These are phyloP conservation scores for Ustilago cynodontis DNA, from an alignment of 1,284 basidiomycete species.

Conservation along the genomic window DNA sequence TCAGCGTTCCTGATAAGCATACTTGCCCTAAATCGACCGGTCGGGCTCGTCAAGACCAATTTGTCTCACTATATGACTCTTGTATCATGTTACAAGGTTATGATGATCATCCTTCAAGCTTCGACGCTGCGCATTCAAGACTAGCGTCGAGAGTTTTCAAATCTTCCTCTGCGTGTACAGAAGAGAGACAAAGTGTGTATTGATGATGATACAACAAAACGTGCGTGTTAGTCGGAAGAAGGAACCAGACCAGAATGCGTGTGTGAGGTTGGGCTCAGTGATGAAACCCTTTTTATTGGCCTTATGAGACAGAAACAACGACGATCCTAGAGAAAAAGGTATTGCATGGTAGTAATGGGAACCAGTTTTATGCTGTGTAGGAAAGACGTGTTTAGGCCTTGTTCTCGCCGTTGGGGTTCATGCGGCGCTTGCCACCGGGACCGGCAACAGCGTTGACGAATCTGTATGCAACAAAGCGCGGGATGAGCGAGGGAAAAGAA, in stretches of 20 bases:
- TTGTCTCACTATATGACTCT: too few relatives aligned
- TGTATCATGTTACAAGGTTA: too few relatives aligned
- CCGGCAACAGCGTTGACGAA: constrained; percentile 94
- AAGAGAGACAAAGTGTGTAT: constrained; percentile 5
- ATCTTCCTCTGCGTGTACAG: not conserved
- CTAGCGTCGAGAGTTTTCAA: not conserved
- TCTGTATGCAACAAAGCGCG: constrained; percentile 71
- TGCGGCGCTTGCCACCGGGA: constrained; percentile 92
- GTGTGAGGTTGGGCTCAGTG: constrained; percentile 2
- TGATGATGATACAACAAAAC: constrained; percentile 22
- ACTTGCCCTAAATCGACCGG: too few relatives aligned
- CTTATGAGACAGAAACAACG: constrained; percentile 7
- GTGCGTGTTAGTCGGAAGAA: constrained; percentile 6
- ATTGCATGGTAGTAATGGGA: constrained; percentile 1
- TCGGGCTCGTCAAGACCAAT: too few relatives aligned
- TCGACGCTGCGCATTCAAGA: not conserved
- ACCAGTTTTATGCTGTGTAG: constrained; percentile 9
- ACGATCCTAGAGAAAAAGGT: constrained; percentile 23
- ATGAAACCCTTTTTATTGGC: constrained; percentile 18
- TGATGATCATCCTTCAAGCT: not conserved
- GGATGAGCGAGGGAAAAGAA: not conserved
- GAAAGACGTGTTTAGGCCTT: constrained; percentile 34
- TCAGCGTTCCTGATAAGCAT: too few relatives aligned
- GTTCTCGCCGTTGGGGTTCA: constrained; percentile 73
- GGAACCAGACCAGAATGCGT: constrained; percentile 15